phyloP scores from a whole-genome alignment of 441 rosid species.

The Corymbia citriodora region DNA sequence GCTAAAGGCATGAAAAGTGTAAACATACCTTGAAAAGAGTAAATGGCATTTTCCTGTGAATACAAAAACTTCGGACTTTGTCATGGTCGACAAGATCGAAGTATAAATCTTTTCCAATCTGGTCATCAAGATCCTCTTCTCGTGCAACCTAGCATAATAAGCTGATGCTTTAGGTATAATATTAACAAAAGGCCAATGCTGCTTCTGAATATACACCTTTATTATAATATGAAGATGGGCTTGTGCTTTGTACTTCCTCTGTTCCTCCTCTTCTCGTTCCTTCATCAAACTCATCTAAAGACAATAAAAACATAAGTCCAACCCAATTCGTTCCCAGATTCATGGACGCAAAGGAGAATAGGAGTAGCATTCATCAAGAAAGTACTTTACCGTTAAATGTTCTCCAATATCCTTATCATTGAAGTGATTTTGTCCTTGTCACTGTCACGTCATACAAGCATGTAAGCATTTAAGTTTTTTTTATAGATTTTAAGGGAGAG shows the following conservation, averaged over 20 bases:
- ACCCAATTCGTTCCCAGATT: neutral
- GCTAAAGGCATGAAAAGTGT: neutral
- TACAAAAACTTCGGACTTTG: constrained; percentile 70
- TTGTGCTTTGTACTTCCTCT: constrained; percentile 73
- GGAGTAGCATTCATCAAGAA: neutral
- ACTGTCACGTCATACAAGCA: constrained; percentile 91
- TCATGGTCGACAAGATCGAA: constrained; percentile 97
- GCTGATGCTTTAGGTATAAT: neutral
- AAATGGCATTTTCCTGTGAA: constrained; percentile 75
- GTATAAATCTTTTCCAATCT: constrained; percentile 80
- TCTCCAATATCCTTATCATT: constrained; percentile 94
- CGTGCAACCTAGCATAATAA: constrained; percentile 64
- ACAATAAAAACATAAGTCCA: constrained; percentile 4
- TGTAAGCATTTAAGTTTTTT: constrained; percentile 79
- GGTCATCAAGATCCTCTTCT: constrained; percentile 79
- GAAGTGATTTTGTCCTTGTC: constrained; percentile 89
- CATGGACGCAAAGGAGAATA: neutral
- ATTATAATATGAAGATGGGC: constrained; percentile 85
- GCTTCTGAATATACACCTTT: constrained; percentile 36
- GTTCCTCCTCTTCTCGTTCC: constrained; percentile 86
- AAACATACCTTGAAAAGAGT: constrained; percentile 62
- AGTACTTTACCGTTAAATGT: constrained; percentile 64
- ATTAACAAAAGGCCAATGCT: neutral
- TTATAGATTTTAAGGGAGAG: constrained; percentile 78
- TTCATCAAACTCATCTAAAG: constrained; percentile 81